phyloP scores from a whole-genome alignment of 768 basidiomycete species.

The Russula ochroleuca region DNA sequence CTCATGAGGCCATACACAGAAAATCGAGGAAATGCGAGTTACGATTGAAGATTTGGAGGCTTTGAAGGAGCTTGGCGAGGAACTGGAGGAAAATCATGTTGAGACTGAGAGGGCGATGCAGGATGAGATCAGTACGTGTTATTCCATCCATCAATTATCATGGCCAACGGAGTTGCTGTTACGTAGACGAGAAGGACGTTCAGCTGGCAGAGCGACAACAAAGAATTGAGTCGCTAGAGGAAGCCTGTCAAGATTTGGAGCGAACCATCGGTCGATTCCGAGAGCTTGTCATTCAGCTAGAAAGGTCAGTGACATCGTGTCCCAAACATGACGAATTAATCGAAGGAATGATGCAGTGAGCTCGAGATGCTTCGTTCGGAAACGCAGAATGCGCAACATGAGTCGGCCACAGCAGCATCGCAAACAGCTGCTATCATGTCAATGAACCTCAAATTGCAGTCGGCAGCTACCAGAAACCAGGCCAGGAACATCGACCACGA shows the following conservation, averaged over 20 bases:
- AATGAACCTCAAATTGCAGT: slow-evolving; percentile 90
- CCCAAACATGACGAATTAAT: background rate
- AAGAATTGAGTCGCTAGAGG: slow-evolving; percentile 68
- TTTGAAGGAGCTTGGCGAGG: slow-evolving; percentile 92
- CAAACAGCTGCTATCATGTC: slow-evolving; percentile 94
- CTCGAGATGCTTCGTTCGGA: slow-evolving; percentile 78
- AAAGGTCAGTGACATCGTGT: slow-evolving; percentile 50
- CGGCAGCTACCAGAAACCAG: slow-evolving; percentile 85
- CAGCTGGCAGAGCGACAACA: slow-evolving; percentile 62
- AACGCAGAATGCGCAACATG: slow-evolving; percentile 78
- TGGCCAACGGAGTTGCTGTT: background rate
- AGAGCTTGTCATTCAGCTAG: slow-evolving; percentile 80
- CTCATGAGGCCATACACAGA: slow-evolving; percentile 42
- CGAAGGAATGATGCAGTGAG: slow-evolving; percentile 50
- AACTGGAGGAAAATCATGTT: slow-evolving; percentile 92
- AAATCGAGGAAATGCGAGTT: slow-evolving; percentile 96
- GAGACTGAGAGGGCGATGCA: slow-evolving; percentile 90
- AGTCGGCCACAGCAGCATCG: slow-evolving; percentile 76
- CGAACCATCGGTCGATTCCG: slow-evolving; percentile 87
- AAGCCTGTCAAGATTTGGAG: slow-evolving; percentile 80
- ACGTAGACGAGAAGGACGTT: slow-evolving; percentile 61
- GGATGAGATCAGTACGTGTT: slow-evolving; percentile 73
- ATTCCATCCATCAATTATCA: background rate
- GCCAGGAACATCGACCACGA: slow-evolving; percentile 87
- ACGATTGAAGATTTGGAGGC: slow-evolving; percentile 96